These are phyloP conservation scores for Fusarium chuoi DNA, from an alignment of 2,329 filamentous ascomycete genomes.

Conservation along the genomic window DNA sequence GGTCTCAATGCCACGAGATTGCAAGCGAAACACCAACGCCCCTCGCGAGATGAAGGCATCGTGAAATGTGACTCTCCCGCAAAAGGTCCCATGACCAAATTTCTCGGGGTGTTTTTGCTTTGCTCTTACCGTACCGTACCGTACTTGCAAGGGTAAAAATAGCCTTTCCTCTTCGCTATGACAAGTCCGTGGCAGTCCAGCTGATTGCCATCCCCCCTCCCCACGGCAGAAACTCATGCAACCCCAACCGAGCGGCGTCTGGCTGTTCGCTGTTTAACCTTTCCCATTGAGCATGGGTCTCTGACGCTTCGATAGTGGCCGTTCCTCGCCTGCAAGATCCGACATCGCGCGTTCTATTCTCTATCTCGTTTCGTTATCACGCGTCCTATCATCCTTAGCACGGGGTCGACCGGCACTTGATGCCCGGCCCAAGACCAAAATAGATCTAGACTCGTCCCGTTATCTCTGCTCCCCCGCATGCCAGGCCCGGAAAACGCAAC, in stretches of 20 bases:
- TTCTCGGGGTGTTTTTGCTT: slow-evolving; percentile 11
- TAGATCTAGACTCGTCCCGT: slow-evolving; percentile 18
- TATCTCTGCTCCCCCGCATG: slow-evolving; percentile 30
- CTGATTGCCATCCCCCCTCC: slow-evolving; percentile 4
- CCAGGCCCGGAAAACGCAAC: slow-evolving; percentile 4
- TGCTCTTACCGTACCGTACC: background rate
- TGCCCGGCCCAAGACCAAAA: slow-evolving; percentile 21
- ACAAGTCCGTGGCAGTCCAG: slow-evolving; percentile 3
- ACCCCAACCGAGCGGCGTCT: slow-evolving; percentile 15
- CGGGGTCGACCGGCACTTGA: slow-evolving; percentile 28
- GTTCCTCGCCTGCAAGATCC: slow-evolving; percentile 5
- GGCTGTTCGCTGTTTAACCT: background rate
- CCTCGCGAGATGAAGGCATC: slow-evolving; percentile 17
- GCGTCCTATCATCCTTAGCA: slow-evolving; percentile 24
- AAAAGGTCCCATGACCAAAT: slow-evolving; percentile 25
- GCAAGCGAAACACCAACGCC: background rate
- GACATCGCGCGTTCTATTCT: slow-evolving; percentile 18
- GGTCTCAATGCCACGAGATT: background rate
- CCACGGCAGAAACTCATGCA: background rate
- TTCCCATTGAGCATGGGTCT: background rate
- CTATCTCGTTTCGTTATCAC: slow-evolving; percentile 17
- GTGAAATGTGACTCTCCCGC: slow-evolving; percentile 28
- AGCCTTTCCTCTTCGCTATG: background rate
- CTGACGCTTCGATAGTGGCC: slow-evolving; percentile 8
- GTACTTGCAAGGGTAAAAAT: background rate